Percentiles rank a stretch among this genome's conserved stretches.
Conservation (phyloP, 2,329 filamentous ascomycete species). For the Xylaria sp. region DNA sequence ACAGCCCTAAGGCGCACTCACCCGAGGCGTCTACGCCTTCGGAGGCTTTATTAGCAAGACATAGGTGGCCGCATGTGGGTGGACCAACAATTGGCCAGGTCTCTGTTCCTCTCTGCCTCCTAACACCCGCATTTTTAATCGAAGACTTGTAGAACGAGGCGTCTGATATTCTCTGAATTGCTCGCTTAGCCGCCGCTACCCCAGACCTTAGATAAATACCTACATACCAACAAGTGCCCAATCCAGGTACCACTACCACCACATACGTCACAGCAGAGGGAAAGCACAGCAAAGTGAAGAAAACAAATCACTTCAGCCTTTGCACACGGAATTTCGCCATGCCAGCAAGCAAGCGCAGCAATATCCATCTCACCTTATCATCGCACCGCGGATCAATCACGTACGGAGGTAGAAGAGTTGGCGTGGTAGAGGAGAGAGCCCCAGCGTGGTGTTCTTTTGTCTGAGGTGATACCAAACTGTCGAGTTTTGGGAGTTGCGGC, state of each 20-base stretch:
- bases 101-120: background rate
- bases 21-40: slow-evolving; percentile 20
- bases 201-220: slow-evolving; percentile 7
- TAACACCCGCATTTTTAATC: background rate
- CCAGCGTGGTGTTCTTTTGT: background rate
- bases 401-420: slow-evolving; percentile 1
- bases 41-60: slow-evolving; percentile 22
- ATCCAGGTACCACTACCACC: too few relatives aligned
- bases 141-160: background rate
- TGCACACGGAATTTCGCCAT: slow-evolving; percentile 17
- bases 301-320: slow-evolving; percentile 23
- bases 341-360: slow-evolving; percentile 22
- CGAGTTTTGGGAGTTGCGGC: background rate
- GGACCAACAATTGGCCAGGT: slow-evolving; percentile 16
- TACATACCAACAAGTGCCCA: background rate
- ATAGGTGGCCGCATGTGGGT: slow-evolving; percentile 17
- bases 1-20: slow-evolving; percentile 7
- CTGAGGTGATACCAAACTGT: background rate
- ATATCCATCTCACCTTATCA: slow-evolving; percentile 4
- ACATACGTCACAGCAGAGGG: slow-evolving; percentile 17
- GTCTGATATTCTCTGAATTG: slow-evolving; percentile 4
- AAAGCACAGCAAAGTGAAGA: slow-evolving; percentile 20
- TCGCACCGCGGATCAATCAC: slow-evolving; percentile 12
- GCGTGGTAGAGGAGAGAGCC: background rate
- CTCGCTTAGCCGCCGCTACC: slow-evolving; percentile 1